Percentiles rank a stretch among this genome's conserved stretches.
phyloP scores from a whole-genome alignment of 805 yeast species.

The Cyberlindnera americana region DNA sequence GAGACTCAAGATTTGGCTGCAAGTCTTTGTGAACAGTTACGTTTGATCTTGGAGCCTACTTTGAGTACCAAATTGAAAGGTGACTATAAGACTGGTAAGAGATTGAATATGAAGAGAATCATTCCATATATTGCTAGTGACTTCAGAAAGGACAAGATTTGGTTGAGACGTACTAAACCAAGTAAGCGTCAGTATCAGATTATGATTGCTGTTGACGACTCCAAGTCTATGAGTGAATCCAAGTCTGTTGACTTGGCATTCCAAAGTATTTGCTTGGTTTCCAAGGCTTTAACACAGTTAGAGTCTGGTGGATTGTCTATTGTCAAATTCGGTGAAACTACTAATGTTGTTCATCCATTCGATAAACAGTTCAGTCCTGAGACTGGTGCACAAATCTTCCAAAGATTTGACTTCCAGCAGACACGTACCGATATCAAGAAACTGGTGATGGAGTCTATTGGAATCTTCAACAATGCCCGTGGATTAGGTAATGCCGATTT shows the following conservation, averaged over 20 bases:
- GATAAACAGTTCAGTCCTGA: constrained; percentile 80
- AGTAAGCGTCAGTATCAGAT: constrained; percentile 96
- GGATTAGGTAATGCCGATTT: constrained; percentile 52
- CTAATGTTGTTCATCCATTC: constrained; percentile 85
- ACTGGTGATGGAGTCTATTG: constrained; percentile 68
- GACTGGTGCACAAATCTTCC: constrained; percentile 80
- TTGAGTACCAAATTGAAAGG: constrained; percentile 93
- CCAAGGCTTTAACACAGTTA: constrained; percentile 88
- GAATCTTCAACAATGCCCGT: constrained; percentile 59
- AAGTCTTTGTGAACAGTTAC: constrained; percentile 84
- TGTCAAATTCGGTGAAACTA: constrained; percentile 83
- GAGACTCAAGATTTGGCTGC: constrained; percentile 88
- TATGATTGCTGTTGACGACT: constrained; percentile 96
- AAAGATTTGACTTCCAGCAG: constrained; percentile 88
- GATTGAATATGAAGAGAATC: constrained; percentile 95
- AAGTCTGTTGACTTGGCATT: constrained; percentile 87
- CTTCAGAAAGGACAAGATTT: constrained; percentile 94
- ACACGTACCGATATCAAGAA: constrained; percentile 78
- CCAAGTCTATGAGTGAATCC: constrained; percentile 95
- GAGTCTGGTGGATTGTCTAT: constrained; percentile 93
- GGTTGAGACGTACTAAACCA: constrained; percentile 97
- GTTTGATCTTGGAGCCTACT: constrained; percentile 93
- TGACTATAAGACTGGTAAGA: constrained; percentile 95
- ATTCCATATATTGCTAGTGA: constrained; percentile 97
- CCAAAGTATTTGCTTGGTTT: constrained; percentile 89